These are phyloP conservation scores for Penicillium sp. DNA, from an alignment of 2,329 filamentous ascomycete genomes.

Conservation along the genomic window DNA sequence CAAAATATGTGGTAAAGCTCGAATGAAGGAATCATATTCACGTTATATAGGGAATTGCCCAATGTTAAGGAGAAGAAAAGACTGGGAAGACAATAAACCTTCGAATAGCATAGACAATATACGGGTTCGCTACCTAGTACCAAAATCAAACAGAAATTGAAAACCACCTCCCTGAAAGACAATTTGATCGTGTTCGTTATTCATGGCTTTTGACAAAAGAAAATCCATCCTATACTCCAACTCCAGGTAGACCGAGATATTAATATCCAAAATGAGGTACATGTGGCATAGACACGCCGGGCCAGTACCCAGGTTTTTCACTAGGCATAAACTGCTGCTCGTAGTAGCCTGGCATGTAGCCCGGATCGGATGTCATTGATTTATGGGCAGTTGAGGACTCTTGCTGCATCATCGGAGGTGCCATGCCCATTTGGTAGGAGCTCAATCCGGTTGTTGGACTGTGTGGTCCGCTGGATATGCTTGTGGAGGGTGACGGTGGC, in stretches of 20 bases:
- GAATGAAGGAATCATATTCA: not conserved
- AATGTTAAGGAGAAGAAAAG: not conserved
- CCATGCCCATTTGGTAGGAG: slow-evolving; percentile 10
- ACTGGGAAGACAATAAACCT: not conserved
- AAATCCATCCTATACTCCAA: not conserved
- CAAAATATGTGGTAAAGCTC: not conserved
- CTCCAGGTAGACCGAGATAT: not conserved
- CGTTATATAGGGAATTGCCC: not conserved
- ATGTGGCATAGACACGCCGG: slow-evolving; percentile 8
- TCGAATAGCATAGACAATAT: not conserved
- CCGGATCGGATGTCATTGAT: slow-evolving; percentile 8
- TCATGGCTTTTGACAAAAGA: slow-evolving; percentile 4
- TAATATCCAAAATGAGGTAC: slow-evolving; percentile 18
- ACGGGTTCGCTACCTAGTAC: not conserved
- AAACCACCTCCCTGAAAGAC: not conserved
- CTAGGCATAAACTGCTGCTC: slow-evolving; percentile 11
- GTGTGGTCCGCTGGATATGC: slow-evolving; percentile 20
- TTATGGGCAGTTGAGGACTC: slow-evolving; percentile 8
- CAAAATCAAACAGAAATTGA: not conserved
- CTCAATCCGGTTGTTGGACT: slow-evolving; percentile 15
- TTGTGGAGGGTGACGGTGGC: slow-evolving; percentile 20
- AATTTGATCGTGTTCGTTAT: slow-evolving; percentile 3
- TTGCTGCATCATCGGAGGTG: slow-evolving; percentile 7
- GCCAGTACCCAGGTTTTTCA: slow-evolving; percentile 17
- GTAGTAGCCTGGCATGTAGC: slow-evolving; percentile 15